Percentiles rank a stretch among this genome's conserved stretches.
phyloP scores from a whole-genome alignment of 2,329 filamentous ascomycete genomes.

The Phyllosticta ampelicida region DNA sequence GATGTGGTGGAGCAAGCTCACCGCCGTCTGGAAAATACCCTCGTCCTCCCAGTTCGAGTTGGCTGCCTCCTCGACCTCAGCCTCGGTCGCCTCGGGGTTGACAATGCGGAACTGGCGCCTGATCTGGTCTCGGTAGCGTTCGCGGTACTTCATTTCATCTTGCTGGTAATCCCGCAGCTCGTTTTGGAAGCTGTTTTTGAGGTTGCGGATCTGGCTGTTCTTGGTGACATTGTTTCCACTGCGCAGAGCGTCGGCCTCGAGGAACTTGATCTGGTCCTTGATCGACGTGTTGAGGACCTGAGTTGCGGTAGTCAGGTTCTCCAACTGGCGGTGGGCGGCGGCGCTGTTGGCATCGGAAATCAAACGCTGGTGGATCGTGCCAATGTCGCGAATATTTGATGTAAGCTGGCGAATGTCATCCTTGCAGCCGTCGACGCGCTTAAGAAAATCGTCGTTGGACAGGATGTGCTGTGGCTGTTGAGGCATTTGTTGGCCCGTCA shows the following conservation, averaged over 20 bases:
- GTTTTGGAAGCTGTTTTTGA: conserved; percentile 62
- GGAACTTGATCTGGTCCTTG: conserved; percentile 65
- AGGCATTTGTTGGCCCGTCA: not conserved
- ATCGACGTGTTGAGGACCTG: conserved; percentile 64
- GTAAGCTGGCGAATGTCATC: conserved; percentile 56
- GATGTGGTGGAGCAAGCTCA: conserved; percentile 33
- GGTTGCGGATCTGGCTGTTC: conserved; percentile 54
- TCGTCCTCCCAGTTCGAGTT: conserved; percentile 66
- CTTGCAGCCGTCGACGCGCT: conserved; percentile 55
- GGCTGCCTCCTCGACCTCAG: conserved; percentile 58
- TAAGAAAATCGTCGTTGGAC: conserved; percentile 56
- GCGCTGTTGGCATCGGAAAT: conserved; percentile 52
- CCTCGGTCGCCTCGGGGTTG: conserved; percentile 67
- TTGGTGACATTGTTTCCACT: conserved; percentile 56
- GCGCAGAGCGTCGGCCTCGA: conserved; percentile 59
- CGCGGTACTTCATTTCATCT: conserved; percentile 60
- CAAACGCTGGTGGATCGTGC: conserved; percentile 59
- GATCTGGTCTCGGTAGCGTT: conserved; percentile 66
- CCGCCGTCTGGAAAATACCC: conserved; percentile 72
- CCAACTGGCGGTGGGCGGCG: conserved; percentile 44
- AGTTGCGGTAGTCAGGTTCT: conserved; percentile 58
- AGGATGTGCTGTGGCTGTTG: conserved; percentile 34
- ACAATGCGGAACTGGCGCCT: conserved; percentile 71
- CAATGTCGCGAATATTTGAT: conserved; percentile 57
- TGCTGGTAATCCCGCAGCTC: conserved; percentile 60